Evolutionary conservation across 73 alveolate species (phyloP), one percentile per base, ranked within the genome.

Genomic region (Paramecium bursaria): DNA sequence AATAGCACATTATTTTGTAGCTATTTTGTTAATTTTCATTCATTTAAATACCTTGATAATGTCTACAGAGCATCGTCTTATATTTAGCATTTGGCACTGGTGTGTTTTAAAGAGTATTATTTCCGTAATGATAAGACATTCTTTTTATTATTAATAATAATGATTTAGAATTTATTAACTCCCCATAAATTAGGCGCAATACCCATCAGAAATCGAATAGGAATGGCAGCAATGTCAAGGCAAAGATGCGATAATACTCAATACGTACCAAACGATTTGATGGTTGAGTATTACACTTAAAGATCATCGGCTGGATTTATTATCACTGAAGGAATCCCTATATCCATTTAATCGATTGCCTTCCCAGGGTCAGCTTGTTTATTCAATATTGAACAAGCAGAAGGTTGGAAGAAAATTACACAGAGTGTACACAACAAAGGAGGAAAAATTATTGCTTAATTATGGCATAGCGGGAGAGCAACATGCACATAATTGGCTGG

Each of bases 221-320:
- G 86, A 2, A 85, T 85, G 27, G 75, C 91, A 4, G 80, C 94
- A 6, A 10, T 85, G 17, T 85, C 94, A 19, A 67, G 94, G 35
- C 9, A 46, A 29, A 85, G 94, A 54, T 88, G 91, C 11, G 91
- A 74, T 6, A 48, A 39, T 13, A 75, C 51, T 10, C 31, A 73
- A 14, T 52, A 55, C 2, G 30, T 85, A 21, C 90, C 94, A 9
- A 88, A 67, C 46, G 91, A 88, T 51, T 31, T 88, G 2, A 80
- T 47, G 74, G 88, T 46, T 22, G 91, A 88, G 47, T 88, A 88
- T 47, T 88, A 88, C 48, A 19, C 91, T 13, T 50, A 79, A 88
- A 86, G 90, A 53, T 89, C 94, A 1, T 21, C 46, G 13, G 87
- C 91, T 21, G 94, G 94, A 22, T 74, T 88, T n/a, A 85, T 88